Percentiles rank a stretch among this genome's conserved stretches.
Conservation (phyloP, 176 grass and related monocot species). For the Oryza nivara region DNA sequence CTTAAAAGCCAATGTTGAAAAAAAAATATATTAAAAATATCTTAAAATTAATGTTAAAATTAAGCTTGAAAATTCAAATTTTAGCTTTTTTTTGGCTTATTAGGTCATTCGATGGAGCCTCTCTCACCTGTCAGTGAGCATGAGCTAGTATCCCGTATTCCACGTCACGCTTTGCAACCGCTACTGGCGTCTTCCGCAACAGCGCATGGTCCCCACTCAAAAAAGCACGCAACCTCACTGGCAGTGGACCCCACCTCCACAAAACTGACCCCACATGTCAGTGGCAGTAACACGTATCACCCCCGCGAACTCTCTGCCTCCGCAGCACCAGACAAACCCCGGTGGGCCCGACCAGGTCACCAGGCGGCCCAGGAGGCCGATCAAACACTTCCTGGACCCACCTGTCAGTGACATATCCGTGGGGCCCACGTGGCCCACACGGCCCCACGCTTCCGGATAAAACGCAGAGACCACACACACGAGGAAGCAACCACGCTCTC, state of each 20-base stretch:
- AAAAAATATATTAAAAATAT: no score
- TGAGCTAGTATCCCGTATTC: no score
- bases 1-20: no score
- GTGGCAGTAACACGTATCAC: background rate
- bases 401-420: background rate
- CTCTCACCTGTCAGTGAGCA: no score
- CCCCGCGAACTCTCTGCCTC: background rate
- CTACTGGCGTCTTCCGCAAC: no score
- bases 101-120: no score
- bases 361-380: no score
- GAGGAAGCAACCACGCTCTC: background rate
- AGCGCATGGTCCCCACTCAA: background rate
- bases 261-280: background rate
- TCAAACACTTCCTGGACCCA: background rate
- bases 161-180: no score
- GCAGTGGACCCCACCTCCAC: background rate
- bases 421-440: no score
- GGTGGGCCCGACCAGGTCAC: background rate
- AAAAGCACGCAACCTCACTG: background rate
- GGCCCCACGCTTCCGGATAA: conserved; percentile 43
- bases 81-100: no score
- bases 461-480: conserved; percentile 38
- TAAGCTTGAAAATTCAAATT: no score
- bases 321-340: background rate
- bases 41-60: no score